A percentile compares a stretch with the other conserved stretches of the same genome.
Evolutionary conservation across 768 basidiomycete genomes (phyloP).

Genomic region (Hortiboletus flavorubellus): DNA sequence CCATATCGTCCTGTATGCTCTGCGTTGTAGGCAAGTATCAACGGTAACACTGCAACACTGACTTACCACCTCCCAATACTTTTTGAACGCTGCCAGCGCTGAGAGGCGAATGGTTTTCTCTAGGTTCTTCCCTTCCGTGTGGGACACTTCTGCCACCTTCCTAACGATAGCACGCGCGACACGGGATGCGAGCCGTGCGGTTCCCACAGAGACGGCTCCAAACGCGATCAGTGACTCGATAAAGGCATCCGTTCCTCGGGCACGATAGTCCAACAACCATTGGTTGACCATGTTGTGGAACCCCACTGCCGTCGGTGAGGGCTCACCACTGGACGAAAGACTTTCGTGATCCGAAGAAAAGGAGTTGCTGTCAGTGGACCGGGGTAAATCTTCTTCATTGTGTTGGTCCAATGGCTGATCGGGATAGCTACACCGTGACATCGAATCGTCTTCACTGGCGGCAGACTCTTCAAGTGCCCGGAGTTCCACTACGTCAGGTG

Average conservation of each 20-base stretch:
- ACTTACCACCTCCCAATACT: conserved; percentile 17
- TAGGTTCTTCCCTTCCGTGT: conserved; percentile 10
- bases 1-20: conserved; percentile 13
- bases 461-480: background rate
- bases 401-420: background rate
- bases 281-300: conserved; percentile 17
- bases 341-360: conserved; percentile 14
- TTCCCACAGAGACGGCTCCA: conserved; percentile 10
- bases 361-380: background rate
- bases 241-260: conserved; percentile 13
- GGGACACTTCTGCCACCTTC: conserved; percentile 6
- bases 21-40: background rate
- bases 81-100: conserved; percentile 15
- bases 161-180: conserved; percentile 11
- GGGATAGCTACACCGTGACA: background rate
- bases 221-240: conserved; percentile 17
- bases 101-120: conserved; percentile 12
- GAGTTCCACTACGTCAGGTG: conserved; percentile 1
- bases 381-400: background rate
- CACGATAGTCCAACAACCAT: conserved; percentile 23
- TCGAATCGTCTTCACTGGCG: background rate
- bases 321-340: background rate
- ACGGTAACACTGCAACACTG: background rate
- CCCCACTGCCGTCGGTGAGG: background rate
- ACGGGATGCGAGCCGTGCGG: conserved; percentile 13